Evolutionary conservation across 2,329 filamentous ascomycete genomes (phyloP).

Genomic region (Cadophora gregata): DNA sequence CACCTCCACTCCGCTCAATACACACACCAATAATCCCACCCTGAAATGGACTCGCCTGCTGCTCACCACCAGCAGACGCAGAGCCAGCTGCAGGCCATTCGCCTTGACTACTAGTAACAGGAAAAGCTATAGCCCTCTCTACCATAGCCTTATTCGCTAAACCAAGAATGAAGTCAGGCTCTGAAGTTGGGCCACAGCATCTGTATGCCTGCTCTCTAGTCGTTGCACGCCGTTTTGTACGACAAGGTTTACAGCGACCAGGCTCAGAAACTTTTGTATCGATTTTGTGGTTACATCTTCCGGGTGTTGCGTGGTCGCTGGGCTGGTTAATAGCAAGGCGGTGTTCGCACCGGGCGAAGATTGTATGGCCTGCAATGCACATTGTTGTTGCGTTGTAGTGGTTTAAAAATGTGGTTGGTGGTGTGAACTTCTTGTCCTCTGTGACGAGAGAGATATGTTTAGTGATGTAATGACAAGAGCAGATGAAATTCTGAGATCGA

Average conservation of each 20-base stretch:
- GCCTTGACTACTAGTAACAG: background rate
- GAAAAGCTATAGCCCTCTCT: background rate
- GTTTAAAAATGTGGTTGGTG: no score
- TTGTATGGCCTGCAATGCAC: background rate
- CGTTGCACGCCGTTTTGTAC: background rate
- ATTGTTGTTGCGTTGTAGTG: no score
- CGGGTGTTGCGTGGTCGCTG: background rate
- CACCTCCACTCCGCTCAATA: background rate
- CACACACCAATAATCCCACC: background rate
- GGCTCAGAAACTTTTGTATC: background rate
- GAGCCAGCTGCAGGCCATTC: no score
- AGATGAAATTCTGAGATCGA: background rate
- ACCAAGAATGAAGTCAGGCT: no score
- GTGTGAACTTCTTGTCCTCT: no score
- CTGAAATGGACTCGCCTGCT: background rate
- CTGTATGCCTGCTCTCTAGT: conserved; percentile 1
- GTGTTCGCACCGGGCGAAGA: background rate
- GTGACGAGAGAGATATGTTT: no score
- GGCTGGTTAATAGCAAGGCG: background rate
- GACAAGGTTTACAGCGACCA: background rate
- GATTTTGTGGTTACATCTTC: background rate
- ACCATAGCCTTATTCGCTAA: no score
- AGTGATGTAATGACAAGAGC: background rate
- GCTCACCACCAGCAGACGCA: background rate
- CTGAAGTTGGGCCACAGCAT: no score